Evolutionary conservation across 2,329 filamentous ascomycete genomes (phyloP), one percentile per base, ranked within the genome.

Genomic region (Aureobasidium lini): DNA sequence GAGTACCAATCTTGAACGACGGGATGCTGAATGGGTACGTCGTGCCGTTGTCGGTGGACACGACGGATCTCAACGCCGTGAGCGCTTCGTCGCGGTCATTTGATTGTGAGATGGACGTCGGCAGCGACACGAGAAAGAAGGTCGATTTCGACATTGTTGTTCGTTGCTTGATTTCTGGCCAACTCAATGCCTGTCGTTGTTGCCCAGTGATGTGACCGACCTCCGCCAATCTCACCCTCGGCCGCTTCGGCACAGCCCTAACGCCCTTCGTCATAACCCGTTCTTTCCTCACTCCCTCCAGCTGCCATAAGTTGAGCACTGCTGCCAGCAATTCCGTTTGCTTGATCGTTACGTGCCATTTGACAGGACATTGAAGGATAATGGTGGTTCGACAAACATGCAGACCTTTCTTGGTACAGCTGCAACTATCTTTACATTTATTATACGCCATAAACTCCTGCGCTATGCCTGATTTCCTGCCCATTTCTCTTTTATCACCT

Each of bases 1-100:
- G 82, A 0, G 94, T 96, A 61, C 94, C 94, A 72, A 99, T 95
- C 79, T 97, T 99, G 82, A 99, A 96, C 65, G 91, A 87, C 18
- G 94, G 94, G 64, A 97, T 88, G 60, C 83, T 78, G 71, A 97
- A 96, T 2, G 86, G 85, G 54, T 85, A 78, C 47, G 90, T 87
- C 56, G 82, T 84, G 71, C 88, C 90, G 73, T 89, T 86, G 67
- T 95, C 89, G 60, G 83, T 77, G 52, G 84, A 80, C 59, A 96
- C 81, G 43, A 86, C 90, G 59, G 85, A 77, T 66, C 85, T 84
- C 63, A 99, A 76, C 47, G 90, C 83, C 49, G 85, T 82, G 65
- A 96, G 79, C 64, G 93, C 90, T 73, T 95, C 90, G 66, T 93
- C 87, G 69, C 82, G 82, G 76, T 93, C 84, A 76, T 84, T 83